These are phyloP conservation scores for Penicillium sp. DNA, from an alignment of 2,329 filamentous ascomycete species.

Conservation along the genomic window DNA sequence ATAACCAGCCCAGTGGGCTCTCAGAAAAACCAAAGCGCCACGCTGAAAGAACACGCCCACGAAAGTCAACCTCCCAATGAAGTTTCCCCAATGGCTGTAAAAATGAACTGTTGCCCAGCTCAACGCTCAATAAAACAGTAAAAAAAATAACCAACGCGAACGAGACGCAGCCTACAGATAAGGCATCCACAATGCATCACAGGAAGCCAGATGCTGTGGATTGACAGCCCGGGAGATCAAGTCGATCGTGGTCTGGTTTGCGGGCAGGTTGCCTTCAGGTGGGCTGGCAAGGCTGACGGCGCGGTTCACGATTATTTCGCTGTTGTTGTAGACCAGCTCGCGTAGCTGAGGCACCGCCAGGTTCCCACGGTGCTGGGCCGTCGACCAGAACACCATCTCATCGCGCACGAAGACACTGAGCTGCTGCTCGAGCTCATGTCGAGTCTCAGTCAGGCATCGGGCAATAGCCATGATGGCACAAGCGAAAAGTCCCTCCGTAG, in stretches of 20 bases:
- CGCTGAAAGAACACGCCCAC: constrained; percentile 17
- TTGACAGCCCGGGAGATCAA: constrained; percentile 88
- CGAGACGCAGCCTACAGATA: constrained; percentile 58
- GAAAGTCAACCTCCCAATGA: constrained; percentile 7
- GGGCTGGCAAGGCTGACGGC: constrained; percentile 76
- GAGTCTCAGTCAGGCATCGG: constrained; percentile 80
- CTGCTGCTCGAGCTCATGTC: constrained; percentile 81
- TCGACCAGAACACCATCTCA: constrained; percentile 97
- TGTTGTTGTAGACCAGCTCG: constrained; percentile 77
- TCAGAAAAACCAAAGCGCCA: constrained; percentile 18
- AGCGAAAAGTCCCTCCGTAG: constrained; percentile 94
- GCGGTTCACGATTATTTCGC: constrained; percentile 84
- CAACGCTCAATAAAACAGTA: neutral
- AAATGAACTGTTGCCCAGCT: neutral
- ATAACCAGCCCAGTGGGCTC: constrained; percentile 1
- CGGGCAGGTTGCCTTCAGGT: constrained; percentile 72
- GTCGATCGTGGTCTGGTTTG: constrained; percentile 96
- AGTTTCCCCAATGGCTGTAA: constrained; percentile 8
- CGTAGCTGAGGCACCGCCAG: constrained; percentile 64
- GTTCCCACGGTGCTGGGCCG: constrained; percentile 62
- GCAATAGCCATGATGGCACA: constrained; percentile 94
- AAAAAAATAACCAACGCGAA: constrained; percentile 11
- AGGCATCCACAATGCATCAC: constrained; percentile 95
- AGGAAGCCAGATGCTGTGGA: constrained; percentile 78
- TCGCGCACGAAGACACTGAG: constrained; percentile 92